Evolutionary conservation across 805 yeast species (phyloP).

Genomic region (Ascoidea asiatica): DNA sequence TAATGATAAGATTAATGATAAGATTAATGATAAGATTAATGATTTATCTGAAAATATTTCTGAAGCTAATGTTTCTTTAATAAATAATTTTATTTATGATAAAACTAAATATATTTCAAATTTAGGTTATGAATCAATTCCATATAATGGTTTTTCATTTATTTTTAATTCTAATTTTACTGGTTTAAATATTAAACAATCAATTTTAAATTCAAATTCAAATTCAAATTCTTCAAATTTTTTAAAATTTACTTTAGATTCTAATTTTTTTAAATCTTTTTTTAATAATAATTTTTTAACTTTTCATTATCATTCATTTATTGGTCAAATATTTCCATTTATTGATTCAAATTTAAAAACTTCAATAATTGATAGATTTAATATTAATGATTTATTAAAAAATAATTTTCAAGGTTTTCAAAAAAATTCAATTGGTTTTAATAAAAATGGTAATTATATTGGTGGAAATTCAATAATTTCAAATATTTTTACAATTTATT

Average conservation of each 20-base stretch:
- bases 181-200: not conserved
- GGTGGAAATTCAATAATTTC: not conserved
- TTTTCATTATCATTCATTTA: no score
- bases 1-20: not conserved
- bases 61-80: not conserved
- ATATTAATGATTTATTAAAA: not conserved
- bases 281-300: not conserved
- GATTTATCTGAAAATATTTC: not conserved
- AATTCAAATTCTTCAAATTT: no score
- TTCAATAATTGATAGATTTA: no score
- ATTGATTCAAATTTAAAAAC: not conserved
- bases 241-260: not conserved
- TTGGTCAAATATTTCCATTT: not conserved
- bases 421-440: not conserved
- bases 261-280: not conserved
- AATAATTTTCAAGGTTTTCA: not conserved
- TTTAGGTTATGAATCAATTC: no score
- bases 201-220: no score
- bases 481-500: not conserved
- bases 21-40: no score
- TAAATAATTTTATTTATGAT: no score
- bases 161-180: not conserved
- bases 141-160: not conserved
- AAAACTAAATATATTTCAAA: no score
- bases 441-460: not conserved